Base-by-base conservation (phyloP, 2,329 filamentous ascomycete species). In the Mycosphaerella sp. region DNA sequence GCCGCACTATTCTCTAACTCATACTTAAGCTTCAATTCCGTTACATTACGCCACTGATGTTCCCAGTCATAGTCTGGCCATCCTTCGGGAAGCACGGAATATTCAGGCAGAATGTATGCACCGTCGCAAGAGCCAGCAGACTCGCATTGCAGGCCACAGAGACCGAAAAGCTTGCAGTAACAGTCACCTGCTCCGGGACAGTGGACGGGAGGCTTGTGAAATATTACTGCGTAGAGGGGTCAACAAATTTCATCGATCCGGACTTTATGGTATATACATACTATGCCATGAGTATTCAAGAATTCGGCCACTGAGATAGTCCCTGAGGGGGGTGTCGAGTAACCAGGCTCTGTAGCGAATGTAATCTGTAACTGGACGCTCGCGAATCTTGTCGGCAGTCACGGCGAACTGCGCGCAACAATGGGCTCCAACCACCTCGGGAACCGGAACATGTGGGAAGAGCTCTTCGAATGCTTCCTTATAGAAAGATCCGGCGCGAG, bases 221-320 rank as follows among this genome's bases (percentile, higher is more conserved):
- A 53, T 13, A 55, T 50, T 42, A 55, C 53, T 55, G 12, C 8
- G 28, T 18, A 10, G 4, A 42, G 6, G 8, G 6, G 6, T 13
- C 10, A 42, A 25, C 3, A 6, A 25, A 27, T 25, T 25, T 6
- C 5, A 25, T 25, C 3, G 28, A 12, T 6, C 16, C 3, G 10
- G 16, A 41, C 18, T 27, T n/a, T 12, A 4, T 44, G 13, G 10
- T 14, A 17, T 21, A 14, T 5, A 44, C 74, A 59, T 71, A 78
- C 74, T 78, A 54, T 80, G 78, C 78, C 78, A 80, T 1, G 72
- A 73, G 62, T 80, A 80, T 55, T 80, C 78, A 64, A 80, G 70
- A 3, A 80, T 71, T n/a, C 77, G 64, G 3, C 78, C 78, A 54
- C 73, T 76, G 28, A 78, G 66, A 35, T 69, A 70, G 64, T 80